phyloP scores from a whole-genome alignment of 2,329 filamentous ascomycete species.

The Colletotrichum shisoi region DNA sequence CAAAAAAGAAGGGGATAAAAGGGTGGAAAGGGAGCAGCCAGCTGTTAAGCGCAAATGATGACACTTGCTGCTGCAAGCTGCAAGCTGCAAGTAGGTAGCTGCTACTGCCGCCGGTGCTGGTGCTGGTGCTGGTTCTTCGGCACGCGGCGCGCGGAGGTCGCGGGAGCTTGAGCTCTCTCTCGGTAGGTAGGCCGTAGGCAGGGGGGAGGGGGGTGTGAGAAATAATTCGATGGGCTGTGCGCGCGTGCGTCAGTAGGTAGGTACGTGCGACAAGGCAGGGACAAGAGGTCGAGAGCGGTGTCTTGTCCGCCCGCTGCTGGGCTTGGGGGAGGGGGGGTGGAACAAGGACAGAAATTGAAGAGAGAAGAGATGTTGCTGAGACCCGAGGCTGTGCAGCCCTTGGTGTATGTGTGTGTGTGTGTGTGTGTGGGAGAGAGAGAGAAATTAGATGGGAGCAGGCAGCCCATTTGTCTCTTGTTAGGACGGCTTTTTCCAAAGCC shows the following conservation, averaged over 20 bases:
- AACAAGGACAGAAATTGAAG: slow-evolving; percentile 36
- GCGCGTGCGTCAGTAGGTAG: slow-evolving; percentile 37
- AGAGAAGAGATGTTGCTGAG: slow-evolving; percentile 35
- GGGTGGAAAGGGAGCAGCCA: too few species aligned
- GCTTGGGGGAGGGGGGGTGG: slow-evolving; percentile 17
- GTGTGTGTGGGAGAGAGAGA: slow-evolving; percentile 9
- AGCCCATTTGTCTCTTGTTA: slow-evolving; percentile 28
- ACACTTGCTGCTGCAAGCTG: slow-evolving; percentile 12
- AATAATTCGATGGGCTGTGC: slow-evolving; percentile 36
- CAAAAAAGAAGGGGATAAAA: neutral
- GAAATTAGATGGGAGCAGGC: slow-evolving; percentile 34
- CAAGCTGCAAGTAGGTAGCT: slow-evolving; percentile 6
- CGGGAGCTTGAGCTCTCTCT: slow-evolving; percentile 35
- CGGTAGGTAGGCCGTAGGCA: neutral
- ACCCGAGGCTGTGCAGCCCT: slow-evolving; percentile 38
- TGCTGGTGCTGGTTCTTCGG: slow-evolving; percentile 17
- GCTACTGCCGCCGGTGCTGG: neutral
- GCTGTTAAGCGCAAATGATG: slow-evolving; percentile 16
- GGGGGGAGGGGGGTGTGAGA: slow-evolving; percentile 21
- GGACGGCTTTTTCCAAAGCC: slow-evolving; percentile 24
- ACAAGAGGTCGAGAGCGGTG: slow-evolving; percentile 33
- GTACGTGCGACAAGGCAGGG: slow-evolving; percentile 34
- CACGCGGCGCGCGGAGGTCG: slow-evolving; percentile 32
- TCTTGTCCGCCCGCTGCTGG: slow-evolving; percentile 30
- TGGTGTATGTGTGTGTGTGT: slow-evolving; percentile 37